Evolutionary conservation across 495 filamentous ascomycete species (phyloP).

Genomic region (Aspergillus incahuasiensis): DNA sequence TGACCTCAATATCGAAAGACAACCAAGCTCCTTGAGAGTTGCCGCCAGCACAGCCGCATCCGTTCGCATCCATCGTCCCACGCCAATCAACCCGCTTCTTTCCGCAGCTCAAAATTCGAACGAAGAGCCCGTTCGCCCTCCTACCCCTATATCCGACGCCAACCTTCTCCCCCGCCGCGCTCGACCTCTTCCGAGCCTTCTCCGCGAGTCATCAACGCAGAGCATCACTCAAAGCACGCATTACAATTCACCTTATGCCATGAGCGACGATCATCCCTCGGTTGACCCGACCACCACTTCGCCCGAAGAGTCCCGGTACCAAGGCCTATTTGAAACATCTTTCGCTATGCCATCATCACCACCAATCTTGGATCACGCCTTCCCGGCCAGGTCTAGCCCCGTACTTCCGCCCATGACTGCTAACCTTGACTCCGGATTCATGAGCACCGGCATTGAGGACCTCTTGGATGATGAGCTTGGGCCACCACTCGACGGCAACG

Average conservation of each 20-base stretch:
- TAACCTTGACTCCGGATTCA: slow-evolving; percentile 70
- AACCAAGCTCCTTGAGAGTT: slow-evolving; percentile 76
- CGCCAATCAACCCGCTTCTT: slow-evolving; percentile 53
- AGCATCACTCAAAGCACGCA: slow-evolving; percentile 31
- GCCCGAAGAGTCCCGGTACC: slow-evolving; percentile 45
- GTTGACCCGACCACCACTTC: slow-evolving; percentile 33
- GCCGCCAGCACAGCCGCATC: slow-evolving; percentile 84
- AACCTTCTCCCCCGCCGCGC: slow-evolving; percentile 30
- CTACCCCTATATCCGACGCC: slow-evolving; percentile 67
- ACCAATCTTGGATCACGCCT: slow-evolving; percentile 58
- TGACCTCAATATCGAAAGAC: slow-evolving; percentile 60
- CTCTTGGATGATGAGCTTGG: slow-evolving; percentile 48
- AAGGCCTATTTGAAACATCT: slow-evolving; percentile 44
- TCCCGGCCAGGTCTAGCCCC: slow-evolving; percentile 64
- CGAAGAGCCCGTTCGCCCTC: slow-evolving; percentile 75
- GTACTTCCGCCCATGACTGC: slow-evolving; percentile 59
- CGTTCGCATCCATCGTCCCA: slow-evolving; percentile 77
- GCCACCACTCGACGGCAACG: slow-evolving; percentile 30
- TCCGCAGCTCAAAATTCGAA: slow-evolving; percentile 46
- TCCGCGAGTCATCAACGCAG: slow-evolving; percentile 41
- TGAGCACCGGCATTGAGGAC: slow-evolving; percentile 69
- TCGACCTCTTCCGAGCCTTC: slow-evolving; percentile 32
- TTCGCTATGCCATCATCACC: slow-evolving; percentile 74
- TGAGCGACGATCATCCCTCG: slow-evolving; percentile 33
- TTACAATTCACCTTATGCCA: slow-evolving; percentile 47